Evolutionary conservation across 1,139 yeast species (phyloP).

Genomic region (Pichia sp.): DNA sequence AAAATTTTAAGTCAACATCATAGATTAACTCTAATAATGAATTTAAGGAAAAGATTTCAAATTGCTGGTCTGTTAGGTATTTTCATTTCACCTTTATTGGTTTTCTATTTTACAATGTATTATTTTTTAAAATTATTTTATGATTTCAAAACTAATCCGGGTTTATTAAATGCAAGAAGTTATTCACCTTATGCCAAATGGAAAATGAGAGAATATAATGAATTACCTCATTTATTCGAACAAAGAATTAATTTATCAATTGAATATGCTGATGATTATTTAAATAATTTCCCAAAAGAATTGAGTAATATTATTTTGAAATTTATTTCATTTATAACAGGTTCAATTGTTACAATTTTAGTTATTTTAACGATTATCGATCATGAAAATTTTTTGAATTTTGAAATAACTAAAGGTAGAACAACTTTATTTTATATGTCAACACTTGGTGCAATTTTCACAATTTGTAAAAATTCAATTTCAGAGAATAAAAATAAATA

Average conservation of each 20-base stretch:
- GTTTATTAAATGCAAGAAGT: conserved; percentile 75
- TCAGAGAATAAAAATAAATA: conserved; percentile 40
- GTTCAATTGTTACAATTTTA: conserved; percentile 83
- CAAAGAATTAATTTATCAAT: conserved; percentile 70
- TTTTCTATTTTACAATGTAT: conserved; percentile 69
- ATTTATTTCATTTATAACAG: conserved; percentile 70
- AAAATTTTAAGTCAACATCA: conserved; percentile 66
- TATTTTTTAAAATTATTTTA: conserved; percentile 89
- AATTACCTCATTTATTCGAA: conserved; percentile 78
- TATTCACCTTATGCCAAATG: conserved; percentile 94
- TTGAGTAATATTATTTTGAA: conserved; percentile 55
- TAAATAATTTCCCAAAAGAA: conserved; percentile 89
- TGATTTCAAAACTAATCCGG: conserved; percentile 85
- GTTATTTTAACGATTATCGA: conserved; percentile 82
- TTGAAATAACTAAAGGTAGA: conserved; percentile 76
- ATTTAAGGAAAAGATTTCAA: conserved; percentile 69
- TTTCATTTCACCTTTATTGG: conserved; percentile 77
- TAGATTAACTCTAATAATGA: conserved; percentile 58
- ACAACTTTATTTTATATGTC: conserved; percentile 85
- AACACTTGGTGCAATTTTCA: conserved; percentile 60
- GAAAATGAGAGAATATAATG: conserved; percentile 92
- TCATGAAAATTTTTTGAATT: conserved; percentile 84
- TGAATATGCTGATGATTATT: conserved; percentile 72
- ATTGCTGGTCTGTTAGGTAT: conserved; percentile 84
- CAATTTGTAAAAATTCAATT: conserved; percentile 31